Evolutionary conservation across 306 rosid species (phyloP).

Genomic region (Vigna radiata): DNA sequence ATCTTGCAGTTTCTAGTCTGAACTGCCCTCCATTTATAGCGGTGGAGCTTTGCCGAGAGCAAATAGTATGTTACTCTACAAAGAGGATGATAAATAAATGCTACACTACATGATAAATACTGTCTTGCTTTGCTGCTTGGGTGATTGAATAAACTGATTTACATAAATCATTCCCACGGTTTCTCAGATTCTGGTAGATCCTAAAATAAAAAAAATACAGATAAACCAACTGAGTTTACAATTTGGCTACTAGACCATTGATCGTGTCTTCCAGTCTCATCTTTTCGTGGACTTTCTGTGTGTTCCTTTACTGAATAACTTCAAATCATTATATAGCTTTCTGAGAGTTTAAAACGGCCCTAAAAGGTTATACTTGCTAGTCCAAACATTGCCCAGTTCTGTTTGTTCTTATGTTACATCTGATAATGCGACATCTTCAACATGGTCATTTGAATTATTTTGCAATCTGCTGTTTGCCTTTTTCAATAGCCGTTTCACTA

Average conservation of each 20-base stretch:
- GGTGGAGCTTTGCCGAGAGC: constrained; percentile 89
- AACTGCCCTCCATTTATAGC: constrained; percentile 83
- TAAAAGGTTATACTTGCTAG: background rate
- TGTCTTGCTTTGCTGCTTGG: constrained; percentile 11
- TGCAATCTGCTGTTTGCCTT: background rate
- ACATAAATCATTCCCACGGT: constrained; percentile 12
- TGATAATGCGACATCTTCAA: background rate
- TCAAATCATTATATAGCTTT: background rate
- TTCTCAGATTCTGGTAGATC: constrained; percentile 22
- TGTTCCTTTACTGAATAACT: background rate
- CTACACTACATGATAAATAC: background rate
- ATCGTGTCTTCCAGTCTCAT: constrained; percentile 21
- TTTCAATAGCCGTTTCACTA: constrained; percentile 11
- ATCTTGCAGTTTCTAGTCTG: constrained; percentile 65
- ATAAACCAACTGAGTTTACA: constrained; percentile 1
- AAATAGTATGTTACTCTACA: constrained; percentile 53
- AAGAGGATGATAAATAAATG: constrained; percentile 15
- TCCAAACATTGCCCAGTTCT: background rate
- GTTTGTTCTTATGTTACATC: background rate
- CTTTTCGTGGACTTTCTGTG: background rate
- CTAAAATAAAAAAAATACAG: constrained; percentile 4
- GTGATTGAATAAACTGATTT: constrained; percentile 31
- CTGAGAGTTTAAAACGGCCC: background rate
- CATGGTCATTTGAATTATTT: constrained; percentile 8
- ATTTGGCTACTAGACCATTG: constrained; percentile 8